These are phyloP conservation scores for Rhizodiscina lignyota DNA, from an alignment of 495 filamentous ascomycete genomes.

Conservation along the genomic window DNA sequence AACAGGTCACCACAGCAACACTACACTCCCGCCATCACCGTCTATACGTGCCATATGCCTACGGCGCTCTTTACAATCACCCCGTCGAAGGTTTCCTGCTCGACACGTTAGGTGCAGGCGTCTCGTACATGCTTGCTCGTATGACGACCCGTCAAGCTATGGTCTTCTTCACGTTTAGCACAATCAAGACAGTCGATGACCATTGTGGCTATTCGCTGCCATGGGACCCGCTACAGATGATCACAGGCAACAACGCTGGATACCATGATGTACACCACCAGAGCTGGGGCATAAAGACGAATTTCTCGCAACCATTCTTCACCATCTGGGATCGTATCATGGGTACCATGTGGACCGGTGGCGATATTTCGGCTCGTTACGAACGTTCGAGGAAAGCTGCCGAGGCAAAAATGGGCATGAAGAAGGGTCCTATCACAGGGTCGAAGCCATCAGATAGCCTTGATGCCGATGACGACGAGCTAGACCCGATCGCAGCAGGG, in stretches of 20 bases:
- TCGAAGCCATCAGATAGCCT: too few species aligned
- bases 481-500: slow-evolving; percentile 6
- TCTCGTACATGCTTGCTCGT: slow-evolving; percentile 61
- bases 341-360: slow-evolving; percentile 59
- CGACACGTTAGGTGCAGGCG: slow-evolving; percentile 70
- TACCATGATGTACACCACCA: slow-evolving; percentile 99
- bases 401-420: slow-evolving; percentile 13
- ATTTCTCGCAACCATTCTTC: slow-evolving; percentile 69
- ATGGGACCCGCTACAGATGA: slow-evolving; percentile 81
- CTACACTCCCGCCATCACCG: slow-evolving; percentile 93
- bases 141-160: slow-evolving; percentile 69
- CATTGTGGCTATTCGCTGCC: slow-evolving; percentile 93
- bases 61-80: slow-evolving; percentile 93
- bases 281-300: slow-evolving; percentile 90
- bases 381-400: slow-evolving; percentile 21
- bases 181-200: slow-evolving; percentile 93
- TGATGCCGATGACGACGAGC: neutral
- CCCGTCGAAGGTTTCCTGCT: slow-evolving; percentile 83
- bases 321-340: slow-evolving; percentile 67
- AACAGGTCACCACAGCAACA: slow-evolving; percentile 34
- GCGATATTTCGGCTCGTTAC: slow-evolving; percentile 31
- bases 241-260: slow-evolving; percentile 82
- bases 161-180: slow-evolving; percentile 67
- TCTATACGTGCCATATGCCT: slow-evolving; percentile 93
- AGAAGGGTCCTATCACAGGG: neutral